A percentile compares a stretch with the other conserved stretches of the same genome.
These are phyloP conservation scores for Penicillium decumbens DNA, from an alignment of 2,329 filamentous ascomycete species.

Conservation along the genomic window DNA sequence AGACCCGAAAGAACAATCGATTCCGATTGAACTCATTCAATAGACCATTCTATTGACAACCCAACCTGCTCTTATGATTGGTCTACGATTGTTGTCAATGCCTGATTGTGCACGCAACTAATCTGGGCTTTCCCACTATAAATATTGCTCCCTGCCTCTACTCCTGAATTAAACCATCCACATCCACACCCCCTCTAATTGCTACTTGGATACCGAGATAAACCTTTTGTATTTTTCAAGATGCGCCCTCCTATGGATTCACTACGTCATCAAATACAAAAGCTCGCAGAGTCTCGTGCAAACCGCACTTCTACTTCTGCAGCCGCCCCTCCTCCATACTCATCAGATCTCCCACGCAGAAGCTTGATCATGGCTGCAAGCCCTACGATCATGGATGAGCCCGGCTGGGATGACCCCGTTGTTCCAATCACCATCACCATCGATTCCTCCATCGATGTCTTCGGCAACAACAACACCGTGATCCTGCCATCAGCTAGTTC, in stretches of 20 bases:
- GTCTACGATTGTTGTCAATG: neutral
- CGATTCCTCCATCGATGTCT: conserved; percentile 34
- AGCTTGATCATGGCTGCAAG: conserved; percentile 2
- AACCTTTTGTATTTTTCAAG: neutral
- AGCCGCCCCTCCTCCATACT: conserved; percentile 26
- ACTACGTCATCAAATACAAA: conserved; percentile 26
- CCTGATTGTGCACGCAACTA: neutral
- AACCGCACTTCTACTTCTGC: conserved; percentile 14
- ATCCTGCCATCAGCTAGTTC: conserved; percentile 12
- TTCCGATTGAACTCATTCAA: neutral
- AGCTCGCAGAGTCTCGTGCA: conserved; percentile 23
- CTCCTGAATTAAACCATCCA: neutral
- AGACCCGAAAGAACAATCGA: neutral
- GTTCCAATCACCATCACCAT: conserved; percentile 31
- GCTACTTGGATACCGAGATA: neutral
- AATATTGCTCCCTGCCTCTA: neutral
- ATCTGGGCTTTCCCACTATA: neutral
- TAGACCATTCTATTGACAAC: neutral
- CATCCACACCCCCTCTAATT: neutral
- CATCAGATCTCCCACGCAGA: conserved; percentile 1
- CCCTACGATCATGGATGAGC: conserved; percentile 7
- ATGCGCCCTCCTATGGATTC: conserved; percentile 15
- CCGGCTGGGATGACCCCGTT: conserved; percentile 17
- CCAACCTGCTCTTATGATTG: neutral
- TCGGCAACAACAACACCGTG: conserved; percentile 33